Base-by-base conservation (phyloP, 2,329 filamentous ascomycete genomes). In the Stenocarpella maydis region DNA sequence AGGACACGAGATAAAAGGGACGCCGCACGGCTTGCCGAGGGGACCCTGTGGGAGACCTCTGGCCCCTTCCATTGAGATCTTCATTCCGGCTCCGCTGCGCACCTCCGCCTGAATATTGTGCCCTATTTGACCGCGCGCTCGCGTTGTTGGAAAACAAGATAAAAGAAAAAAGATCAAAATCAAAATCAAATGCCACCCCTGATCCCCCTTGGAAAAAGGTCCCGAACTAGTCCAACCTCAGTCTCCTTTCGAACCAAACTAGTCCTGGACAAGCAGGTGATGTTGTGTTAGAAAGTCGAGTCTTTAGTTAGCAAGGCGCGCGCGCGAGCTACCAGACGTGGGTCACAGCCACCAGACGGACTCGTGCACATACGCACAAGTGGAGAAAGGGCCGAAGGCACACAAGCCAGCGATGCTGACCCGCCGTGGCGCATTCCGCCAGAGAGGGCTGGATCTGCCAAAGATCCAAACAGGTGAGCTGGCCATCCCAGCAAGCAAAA, bases 51-150 rank as follows among this genome's bases (percentile, higher is more conserved):
- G 58, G 58, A 34, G 21, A 26, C 19, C 41, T n/a, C 19, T 24
- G 55, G 21, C 53, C 41, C 28, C 4, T 41, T 47, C 58, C 58
- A 63, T 63, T 63, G 58, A 63, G 58, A 63, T 63, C 58, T 63
- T 63, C 58, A 63, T 63, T 24, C 41, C 12, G 41, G 58, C 58
- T 49, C 58, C 58, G 58, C 58, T 45, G n/a, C 24, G 39, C 41
- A 45, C 58, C 58, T 37, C 41, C 43, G 58, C 43, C 43, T 15
- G 19, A 37, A 49, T 24, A 37, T 14, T 15, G 41, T 10, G 43
- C 26, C 26, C 43, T 58, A 49, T 63, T 63, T 63, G 41, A 49
- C 4, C 14, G 19, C 15, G 28, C 8, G 31, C 31, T 34, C 41
- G 10, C 58, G 24, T 17, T 10, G 17, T 7, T 9, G 6, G 4